phyloP scores from a whole-genome alignment of 441 rosid genomes.

The Mallotus repandus region DNA sequence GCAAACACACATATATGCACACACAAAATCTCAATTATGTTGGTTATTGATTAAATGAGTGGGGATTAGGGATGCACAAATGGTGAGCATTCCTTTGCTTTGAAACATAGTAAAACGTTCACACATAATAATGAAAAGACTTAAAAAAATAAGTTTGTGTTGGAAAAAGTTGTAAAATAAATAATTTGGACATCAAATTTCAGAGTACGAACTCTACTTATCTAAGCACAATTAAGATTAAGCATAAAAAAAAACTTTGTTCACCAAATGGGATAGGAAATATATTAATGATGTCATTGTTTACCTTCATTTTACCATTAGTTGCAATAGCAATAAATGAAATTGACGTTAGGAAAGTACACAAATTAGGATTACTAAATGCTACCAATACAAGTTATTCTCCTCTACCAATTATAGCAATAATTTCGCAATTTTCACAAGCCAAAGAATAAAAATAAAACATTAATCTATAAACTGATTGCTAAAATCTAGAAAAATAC shows the following conservation, averaged over 20 bases:
- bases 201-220: neutral
- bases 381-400: slow-evolving; percentile 77
- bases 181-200: neutral
- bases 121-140: neutral
- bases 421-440: slow-evolving; percentile 64
- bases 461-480: neutral
- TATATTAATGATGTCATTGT: neutral
- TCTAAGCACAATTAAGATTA: neutral
- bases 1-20: neutral
- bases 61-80: neutral
- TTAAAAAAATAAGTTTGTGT: neutral
- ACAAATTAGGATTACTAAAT: slow-evolving; percentile 82
- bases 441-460: slow-evolving; percentile 5
- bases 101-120: neutral
- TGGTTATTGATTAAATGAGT: neutral
- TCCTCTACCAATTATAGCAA: slow-evolving; percentile 97
- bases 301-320: slow-evolving; percentile 99
- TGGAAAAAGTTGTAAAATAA: neutral
- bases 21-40: neutral
- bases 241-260: neutral
- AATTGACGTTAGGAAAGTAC: slow-evolving; percentile 92
- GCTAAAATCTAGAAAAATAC: neutral
- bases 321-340: slow-evolving; percentile 99
- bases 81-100: neutral
- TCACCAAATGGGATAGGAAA: neutral